Percentiles rank a stretch among this genome's conserved stretches.
These are phyloP conservation scores for Arthrobotrys entomopaga DNA, from an alignment of 2,329 filamentous ascomycete species.

Conservation along the genomic window DNA sequence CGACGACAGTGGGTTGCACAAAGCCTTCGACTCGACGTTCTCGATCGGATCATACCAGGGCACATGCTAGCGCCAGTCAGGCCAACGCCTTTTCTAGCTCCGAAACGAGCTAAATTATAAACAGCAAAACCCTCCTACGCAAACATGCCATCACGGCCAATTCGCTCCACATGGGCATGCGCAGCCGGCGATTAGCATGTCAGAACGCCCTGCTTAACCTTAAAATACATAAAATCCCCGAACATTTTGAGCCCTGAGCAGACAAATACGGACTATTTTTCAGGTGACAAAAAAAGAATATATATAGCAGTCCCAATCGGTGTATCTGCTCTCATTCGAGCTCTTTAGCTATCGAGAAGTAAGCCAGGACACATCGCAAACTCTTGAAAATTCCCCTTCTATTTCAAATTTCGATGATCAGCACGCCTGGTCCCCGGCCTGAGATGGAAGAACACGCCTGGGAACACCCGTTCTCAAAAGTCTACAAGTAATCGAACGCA, in stretches of 20 bases:
- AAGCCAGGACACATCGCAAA: background rate
- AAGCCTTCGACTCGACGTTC: constrained; percentile 1
- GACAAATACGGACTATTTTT: constrained; percentile 1
- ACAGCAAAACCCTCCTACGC: background rate
- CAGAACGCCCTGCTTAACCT: constrained; percentile 1
- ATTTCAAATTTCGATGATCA: constrained; percentile 6
- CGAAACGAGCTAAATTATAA: constrained; percentile 1
- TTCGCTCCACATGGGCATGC: constrained; percentile 4
- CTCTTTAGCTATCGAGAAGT: background rate
- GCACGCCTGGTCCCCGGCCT: background rate
- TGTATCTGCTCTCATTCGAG: background rate
- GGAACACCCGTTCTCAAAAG: too few species aligned
- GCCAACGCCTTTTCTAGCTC: background rate
- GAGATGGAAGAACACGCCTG: too few species aligned
- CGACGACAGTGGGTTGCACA: constrained; percentile 2
- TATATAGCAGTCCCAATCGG: too few species aligned
- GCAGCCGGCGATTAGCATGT: background rate
- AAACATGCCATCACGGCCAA: constrained; percentile 3
- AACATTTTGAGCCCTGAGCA: constrained; percentile 4
- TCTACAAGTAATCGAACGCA: too few species aligned
- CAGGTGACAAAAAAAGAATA: background rate
- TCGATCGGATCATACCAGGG: background rate
- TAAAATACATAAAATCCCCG: constrained; percentile 10
- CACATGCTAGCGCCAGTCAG: too few species aligned
- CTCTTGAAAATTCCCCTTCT: background rate